Evolutionary conservation across 2,329 filamentous ascomycete species (phyloP), one percentile per base, ranked within the genome.

Genomic region (Colletotrichum sansevieriae): DNA sequence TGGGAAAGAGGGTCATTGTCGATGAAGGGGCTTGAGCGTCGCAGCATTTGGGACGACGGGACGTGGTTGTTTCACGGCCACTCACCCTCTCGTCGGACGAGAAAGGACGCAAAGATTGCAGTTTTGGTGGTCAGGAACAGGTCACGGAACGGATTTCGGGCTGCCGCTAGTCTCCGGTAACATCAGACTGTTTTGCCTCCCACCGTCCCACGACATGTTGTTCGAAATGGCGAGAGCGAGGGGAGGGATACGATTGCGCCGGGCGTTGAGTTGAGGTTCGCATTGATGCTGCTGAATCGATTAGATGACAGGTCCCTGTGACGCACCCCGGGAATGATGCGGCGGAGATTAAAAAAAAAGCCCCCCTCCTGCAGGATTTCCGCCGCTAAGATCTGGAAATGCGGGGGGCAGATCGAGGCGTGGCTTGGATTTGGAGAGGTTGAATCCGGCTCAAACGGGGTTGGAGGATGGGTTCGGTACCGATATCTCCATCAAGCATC

Each of bases 41-140:
- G 35, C 25, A 35, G 65, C 65, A 68, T 58, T 52, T 65, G 58
- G 39, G 51, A 68, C 43, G 65, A 54, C 25, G 61, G 54, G 47
- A 59, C 46, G 47, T 29, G 20, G 10, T 44, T 51, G 65, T 68
- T 68, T 68, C 61, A 68, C 22, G 22, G 55, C 10, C 29, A 29
- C 1, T 29, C 5, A 15, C 44, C 18, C 13, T 20, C 25, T 56
- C 44, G 51, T 39, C 35, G 25, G 35, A 51, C 39, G 22, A 51
- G 2, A 41, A 18, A 20, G 57, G 57, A 41, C 33, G 57, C 57
- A 25, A 46, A 22, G 10, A 13, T 20, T 18, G 33, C 33, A n/a
- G n/a, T 41, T 39, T 12, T n/a, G 29, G 43, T 39, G 29, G 11
- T 15, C 37, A 63, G 20, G 25, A 29, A 22, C 8, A 6, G 29